Percentiles rank a stretch among this genome's conserved stretches.
phyloP scores from a whole-genome alignment of 768 basidiomycete species.

The Xanthoconium purpureum region DNA sequence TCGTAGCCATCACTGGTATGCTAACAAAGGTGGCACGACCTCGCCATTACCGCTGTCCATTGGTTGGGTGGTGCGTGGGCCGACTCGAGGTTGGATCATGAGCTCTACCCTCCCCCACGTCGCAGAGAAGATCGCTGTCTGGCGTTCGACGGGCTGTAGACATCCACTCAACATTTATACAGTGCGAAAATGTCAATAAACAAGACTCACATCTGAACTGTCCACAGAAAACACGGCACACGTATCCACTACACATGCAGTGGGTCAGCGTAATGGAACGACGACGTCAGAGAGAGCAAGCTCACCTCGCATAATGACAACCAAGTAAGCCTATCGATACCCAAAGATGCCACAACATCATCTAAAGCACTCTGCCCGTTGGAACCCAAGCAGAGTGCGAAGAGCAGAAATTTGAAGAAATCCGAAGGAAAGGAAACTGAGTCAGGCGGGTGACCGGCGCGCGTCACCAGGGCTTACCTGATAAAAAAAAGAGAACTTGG shows the following conservation, averaged over 20 bases:
- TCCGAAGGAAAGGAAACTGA: too few species aligned
- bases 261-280: too few species aligned
- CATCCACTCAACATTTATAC: background rate
- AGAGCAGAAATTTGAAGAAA: background rate
- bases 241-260: too few species aligned
- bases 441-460: too few species aligned
- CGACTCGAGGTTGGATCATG: background rate
- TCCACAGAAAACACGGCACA: too few species aligned
- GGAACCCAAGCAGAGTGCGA: conserved; percentile 1
- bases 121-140: background rate
- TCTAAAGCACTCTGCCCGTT: background rate
- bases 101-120: background rate
- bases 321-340: background rate
- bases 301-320: background rate
- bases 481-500: too few species aligned
- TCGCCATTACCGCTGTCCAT: background rate
- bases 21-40: background rate
- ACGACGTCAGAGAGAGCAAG: too few species aligned
- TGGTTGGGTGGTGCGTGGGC: background rate
- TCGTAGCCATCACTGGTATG: background rate
- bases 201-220: too few species aligned
- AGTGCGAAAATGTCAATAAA: too few species aligned
- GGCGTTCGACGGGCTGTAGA: background rate
- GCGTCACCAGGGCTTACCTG: too few species aligned
- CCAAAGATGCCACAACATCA: too few species aligned